Base-by-base conservation (phyloP, 495 filamentous ascomycete genomes). In the Penicillium robsamsonii region DNA sequence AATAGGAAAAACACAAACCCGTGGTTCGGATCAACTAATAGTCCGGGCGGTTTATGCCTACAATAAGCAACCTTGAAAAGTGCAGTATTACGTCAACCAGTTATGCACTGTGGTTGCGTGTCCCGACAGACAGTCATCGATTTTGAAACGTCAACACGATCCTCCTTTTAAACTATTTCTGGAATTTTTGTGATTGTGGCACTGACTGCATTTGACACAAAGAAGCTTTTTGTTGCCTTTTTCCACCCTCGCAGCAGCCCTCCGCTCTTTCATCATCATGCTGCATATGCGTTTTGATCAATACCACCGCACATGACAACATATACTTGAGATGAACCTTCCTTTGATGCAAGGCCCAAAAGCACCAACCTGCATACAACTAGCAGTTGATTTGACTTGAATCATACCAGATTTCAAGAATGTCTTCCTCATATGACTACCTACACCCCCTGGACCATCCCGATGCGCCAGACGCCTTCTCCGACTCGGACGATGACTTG, bases 401-500 rank as follows among this genome's bases (percentile, higher is more conserved):
- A 50, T 13, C 45, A 22, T 22, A 29, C 53, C 31, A 48, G 2
- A 5, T 17, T 27, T 31, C 49, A 49, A 68, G 13, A 46, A 77
- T 77, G 75, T 66, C 70, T 61, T 69, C 73, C 20, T 74, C 74
- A 41, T 56, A 64, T 52, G 74, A 77, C 13, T 78, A 79, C 56
- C 45, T 70, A 46, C 71, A 74, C 51, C 67, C 70, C 33, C 60
- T 66, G 42, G 69, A 67, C 25, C 60, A 62, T 25, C 53, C 68
- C 31, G 68, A 69, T 42, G 66, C 70, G 41, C 58, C 65, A 44
- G 63, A 56, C 53, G 70, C 70, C 52, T 60, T 60, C 45, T 72
- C 72, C 1, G 75, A 66, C 27, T 73, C 72, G 17, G 88, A 90
- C 42, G 70, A 77, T 43, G 80, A 82, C 57, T 75, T 91, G 47